phyloP scores from a whole-genome alignment of 805 yeast genomes.

The Pichia heedii region DNA sequence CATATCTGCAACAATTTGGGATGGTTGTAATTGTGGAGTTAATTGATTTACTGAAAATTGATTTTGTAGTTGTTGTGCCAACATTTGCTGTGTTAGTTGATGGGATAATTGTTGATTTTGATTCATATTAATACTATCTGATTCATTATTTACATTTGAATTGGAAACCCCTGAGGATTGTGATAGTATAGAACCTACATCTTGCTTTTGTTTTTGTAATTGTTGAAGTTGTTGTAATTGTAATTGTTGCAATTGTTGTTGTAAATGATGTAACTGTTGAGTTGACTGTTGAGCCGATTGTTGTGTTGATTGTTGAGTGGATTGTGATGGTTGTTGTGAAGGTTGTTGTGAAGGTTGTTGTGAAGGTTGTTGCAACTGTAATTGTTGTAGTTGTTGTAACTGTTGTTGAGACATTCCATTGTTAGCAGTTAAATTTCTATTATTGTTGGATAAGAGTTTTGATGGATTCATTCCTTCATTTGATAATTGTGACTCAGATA shows the following conservation, averaged over 20 bases:
- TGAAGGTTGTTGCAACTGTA: slow-evolving; percentile 5
- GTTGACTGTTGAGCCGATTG: slow-evolving; percentile 19
- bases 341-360: slow-evolving; percentile 16
- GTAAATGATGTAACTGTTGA: slow-evolving; percentile 15
- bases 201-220: slow-evolving; percentile 10
- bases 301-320: slow-evolving; percentile 16
- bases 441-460: neutral
- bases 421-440: neutral
- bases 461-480: neutral
- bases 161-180: slow-evolving; percentile 15
- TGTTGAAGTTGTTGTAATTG: slow-evolving; percentile 19
- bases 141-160: neutral
- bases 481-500: neutral
- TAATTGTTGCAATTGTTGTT: slow-evolving; percentile 19
- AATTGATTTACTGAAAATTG: slow-evolving; percentile 15
- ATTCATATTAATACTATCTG: slow-evolving; percentile 4
- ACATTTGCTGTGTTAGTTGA: slow-evolving; percentile 26
- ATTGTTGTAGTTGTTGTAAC: slow-evolving; percentile 9
- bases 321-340: slow-evolving; percentile 16
- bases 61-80: slow-evolving; percentile 21
- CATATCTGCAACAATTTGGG: slow-evolving; percentile 19
- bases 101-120: slow-evolving; percentile 20
- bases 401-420: neutral
- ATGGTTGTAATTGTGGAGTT: slow-evolving; percentile 21
- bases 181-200: slow-evolving; percentile 9